Base-by-base conservation (phyloP, 2,329 filamentous ascomycete species). In the Coniella vitis region DNA sequence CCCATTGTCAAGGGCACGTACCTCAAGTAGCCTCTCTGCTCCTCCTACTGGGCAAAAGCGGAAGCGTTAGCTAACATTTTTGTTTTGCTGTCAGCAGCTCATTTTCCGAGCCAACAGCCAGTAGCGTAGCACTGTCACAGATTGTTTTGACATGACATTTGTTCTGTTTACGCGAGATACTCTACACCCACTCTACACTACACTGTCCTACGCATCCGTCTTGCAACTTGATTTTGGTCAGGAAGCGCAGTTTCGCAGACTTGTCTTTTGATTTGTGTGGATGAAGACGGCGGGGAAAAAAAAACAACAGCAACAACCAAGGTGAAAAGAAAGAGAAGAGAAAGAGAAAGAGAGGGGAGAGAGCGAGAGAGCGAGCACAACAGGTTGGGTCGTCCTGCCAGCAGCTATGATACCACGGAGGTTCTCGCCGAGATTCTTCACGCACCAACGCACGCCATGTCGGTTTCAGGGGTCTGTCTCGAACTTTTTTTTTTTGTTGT, bases 1-100 rank as follows among this genome's bases (percentile, higher is more conserved):
- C 71, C 67, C 72, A 39, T 61, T 79, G 56, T 64, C 68, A 62
- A 75, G 71, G 69, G 70, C 73, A 70, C 66, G 73, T 67, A 47
- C 45, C 45, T 34, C 45, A 47, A 69, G 67, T 56, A 69, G 63
- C 61, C 66, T 70, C 55, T 70, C 79, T 72, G 61, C 64, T 61
- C 65, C 64, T 61, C 65, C 66, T 47, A 43, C 46, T 39, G 52
- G 49, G 38, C 43, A 49, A 44, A 52, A 54, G 52, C 52, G 48
- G 45, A 54, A 51, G 52, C 52, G 52, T 46, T 52, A 52, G 52
- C 48, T 54, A 51, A 54, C 52, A 51, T 51, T 39, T 50, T 45
- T 43, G 48, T 48, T 46, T 49, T 40, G 40, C 44, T 53, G 51
- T 47, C 36, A 53, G 45, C 51, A 54, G 52, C 52, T 54, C 52